Evolutionary conservation across 176 grass and related monocot species (phyloP).

Genomic region (Aegilops longissima): DNA sequence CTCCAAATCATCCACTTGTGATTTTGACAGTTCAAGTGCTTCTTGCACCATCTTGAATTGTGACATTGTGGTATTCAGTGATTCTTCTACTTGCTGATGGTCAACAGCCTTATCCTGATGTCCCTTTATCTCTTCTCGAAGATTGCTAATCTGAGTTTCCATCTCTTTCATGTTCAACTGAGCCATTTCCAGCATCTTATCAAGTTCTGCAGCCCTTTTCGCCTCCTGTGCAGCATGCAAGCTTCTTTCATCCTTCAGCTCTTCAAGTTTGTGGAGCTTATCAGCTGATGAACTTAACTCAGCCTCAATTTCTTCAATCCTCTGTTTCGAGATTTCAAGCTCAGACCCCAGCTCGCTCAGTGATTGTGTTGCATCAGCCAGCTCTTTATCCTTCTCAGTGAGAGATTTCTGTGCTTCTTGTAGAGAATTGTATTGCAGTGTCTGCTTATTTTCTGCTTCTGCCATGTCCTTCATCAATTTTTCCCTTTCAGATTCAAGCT

Average conservation of each 20-base stretch:
- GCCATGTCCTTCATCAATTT: conserved; percentile 50
- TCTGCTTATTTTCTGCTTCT: conserved; percentile 77
- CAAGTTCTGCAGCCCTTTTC: conserved; percentile 67
- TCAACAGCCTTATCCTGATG: conserved; percentile 54
- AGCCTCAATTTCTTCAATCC: conserved; percentile 55
- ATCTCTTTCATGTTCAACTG: conserved; percentile 65
- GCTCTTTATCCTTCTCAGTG: conserved; percentile 57
- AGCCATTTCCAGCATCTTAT: conserved; percentile 64
- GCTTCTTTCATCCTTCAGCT: conserved; percentile 60
- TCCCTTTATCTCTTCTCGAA: conserved; percentile 64
- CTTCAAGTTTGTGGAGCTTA: conserved; percentile 61
- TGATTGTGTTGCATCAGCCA: conserved; percentile 53
- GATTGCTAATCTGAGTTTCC: conserved; percentile 60
- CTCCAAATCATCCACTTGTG: conserved; percentile 63
- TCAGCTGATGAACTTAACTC: conserved; percentile 48
- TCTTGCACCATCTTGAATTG: conserved; percentile 65
- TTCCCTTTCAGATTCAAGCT: conserved; percentile 73
- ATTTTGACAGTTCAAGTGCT: conserved; percentile 63
- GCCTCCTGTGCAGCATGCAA: conserved; percentile 61
- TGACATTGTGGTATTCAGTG: conserved; percentile 49
- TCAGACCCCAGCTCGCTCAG: conserved; percentile 48
- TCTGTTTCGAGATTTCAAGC: conserved; percentile 57
- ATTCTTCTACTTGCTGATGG: conserved; percentile 63
- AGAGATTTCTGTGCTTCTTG: conserved; percentile 66
- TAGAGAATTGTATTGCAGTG: conserved; percentile 52